These are phyloP conservation scores for Ogataea hybrid DNA, from an alignment of 1,139 yeast species.

Conservation along the genomic window DNA sequence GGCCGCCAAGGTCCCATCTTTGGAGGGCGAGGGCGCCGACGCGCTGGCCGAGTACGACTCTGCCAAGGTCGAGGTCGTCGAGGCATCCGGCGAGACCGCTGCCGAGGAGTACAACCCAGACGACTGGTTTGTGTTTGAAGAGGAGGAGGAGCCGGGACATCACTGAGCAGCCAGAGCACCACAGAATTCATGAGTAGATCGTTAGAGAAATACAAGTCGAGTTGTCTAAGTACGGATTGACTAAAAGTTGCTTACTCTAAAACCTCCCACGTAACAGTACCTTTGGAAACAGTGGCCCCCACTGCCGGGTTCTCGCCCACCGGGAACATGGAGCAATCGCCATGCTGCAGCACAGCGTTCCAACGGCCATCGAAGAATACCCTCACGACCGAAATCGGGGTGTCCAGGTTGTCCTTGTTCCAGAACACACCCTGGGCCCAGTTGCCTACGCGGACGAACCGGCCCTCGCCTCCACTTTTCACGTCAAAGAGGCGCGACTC, in stretches of 20 bases:
- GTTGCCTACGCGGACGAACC: constrained; percentile 47
- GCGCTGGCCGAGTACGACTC: constrained; percentile 75
- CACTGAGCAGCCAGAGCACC: constrained; percentile 36
- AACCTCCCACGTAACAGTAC: constrained; percentile 25
- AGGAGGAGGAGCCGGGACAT: constrained; percentile 60
- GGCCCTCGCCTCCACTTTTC: constrained; percentile 36
- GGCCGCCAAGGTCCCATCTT: constrained; percentile 69
- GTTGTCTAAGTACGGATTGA: no score
- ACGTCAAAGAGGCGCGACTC: constrained; percentile 37
- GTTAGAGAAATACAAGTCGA: neutral
- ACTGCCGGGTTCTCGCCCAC: constrained; percentile 10
- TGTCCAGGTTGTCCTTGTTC: constrained; percentile 32
- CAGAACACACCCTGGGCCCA: constrained; percentile 54
- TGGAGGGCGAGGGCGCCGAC: constrained; percentile 70
- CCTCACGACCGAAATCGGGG: constrained; percentile 24
- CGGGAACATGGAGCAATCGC: constrained; percentile 33
- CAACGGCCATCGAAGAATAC: constrained; percentile 13
- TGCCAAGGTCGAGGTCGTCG: constrained; percentile 68
- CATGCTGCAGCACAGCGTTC: constrained; percentile 28
- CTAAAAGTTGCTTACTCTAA: constrained; percentile 16
- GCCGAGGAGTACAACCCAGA: constrained; percentile 42
- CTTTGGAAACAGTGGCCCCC: constrained; percentile 14
- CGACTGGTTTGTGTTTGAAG: constrained; percentile 84
- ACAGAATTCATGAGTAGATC: neutral
- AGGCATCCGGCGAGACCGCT: constrained; percentile 45